phyloP scores from a whole-genome alignment of 2,329 filamentous ascomycete species.

The Apiospora marii region DNA sequence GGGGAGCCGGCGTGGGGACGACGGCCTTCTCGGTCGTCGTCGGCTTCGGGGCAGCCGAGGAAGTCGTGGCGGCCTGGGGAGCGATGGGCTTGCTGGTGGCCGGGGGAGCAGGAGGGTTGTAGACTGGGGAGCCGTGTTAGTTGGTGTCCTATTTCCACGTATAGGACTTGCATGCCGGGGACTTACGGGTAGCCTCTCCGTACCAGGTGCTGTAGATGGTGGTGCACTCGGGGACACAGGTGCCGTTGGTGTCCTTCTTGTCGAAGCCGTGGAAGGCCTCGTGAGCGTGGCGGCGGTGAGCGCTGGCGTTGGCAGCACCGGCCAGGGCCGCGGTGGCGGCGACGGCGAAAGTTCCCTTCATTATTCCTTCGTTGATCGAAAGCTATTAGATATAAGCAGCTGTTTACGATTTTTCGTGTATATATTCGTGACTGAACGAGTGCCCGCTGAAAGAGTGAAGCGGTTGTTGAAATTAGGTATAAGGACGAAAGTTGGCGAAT shows the following conservation, averaged over 20 bases:
- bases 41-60: conserved; percentile 30
- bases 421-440: conserved; percentile 61
- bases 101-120: conserved; percentile 45
- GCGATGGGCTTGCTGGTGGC: conserved; percentile 36
- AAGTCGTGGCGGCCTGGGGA: conserved; percentile 33
- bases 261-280: conserved; percentile 58
- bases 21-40: conserved; percentile 51
- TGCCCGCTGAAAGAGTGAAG: conserved; percentile 92
- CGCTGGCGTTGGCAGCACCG: conserved; percentile 62
- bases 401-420: conserved; percentile 35
- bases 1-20: conserved; percentile 60
- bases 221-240: conserved; percentile 71
- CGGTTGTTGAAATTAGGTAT: conserved; percentile 62
- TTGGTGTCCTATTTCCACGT: conserved; percentile 31
- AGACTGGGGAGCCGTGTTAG: conserved; percentile 47
- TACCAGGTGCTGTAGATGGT: conserved; percentile 77
- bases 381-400: conserved; percentile 38
- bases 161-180: conserved; percentile 21
- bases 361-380: conserved; percentile 53
- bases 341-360: conserved; percentile 77
- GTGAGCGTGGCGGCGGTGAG: conserved; percentile 70
- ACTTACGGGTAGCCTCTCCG: conserved; percentile 71
- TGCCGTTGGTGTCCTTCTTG: conserved; percentile 52
- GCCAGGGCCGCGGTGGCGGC: conserved; percentile 71
- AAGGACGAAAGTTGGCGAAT: conserved; percentile 58